These are phyloP conservation scores for Castanea crenata DNA, from an alignment of 306 rosid genomes.

Conservation along the genomic window DNA sequence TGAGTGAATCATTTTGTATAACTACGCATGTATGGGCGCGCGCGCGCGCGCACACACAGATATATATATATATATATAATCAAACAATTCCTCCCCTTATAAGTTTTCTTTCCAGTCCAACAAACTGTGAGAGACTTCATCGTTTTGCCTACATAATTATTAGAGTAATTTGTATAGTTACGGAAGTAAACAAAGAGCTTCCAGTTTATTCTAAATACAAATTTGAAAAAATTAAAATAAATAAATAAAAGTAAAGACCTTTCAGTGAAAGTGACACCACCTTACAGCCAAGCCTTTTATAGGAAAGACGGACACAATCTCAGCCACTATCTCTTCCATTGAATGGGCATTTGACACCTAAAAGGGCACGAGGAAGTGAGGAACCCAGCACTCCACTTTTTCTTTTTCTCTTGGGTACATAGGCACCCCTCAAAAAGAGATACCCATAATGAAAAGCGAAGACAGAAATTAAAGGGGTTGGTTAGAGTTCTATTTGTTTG, in stretches of 20 bases:
- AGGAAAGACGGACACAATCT: slow-evolving; percentile 41
- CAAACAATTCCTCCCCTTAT: no score
- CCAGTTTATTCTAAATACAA: no score
- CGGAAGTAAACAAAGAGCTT: neutral
- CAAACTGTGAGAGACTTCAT: neutral
- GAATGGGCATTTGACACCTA: slow-evolving; percentile 43
- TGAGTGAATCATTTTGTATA: no score
- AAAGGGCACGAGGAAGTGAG: slow-evolving; percentile 27
- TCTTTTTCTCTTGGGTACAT: slow-evolving; percentile 3
- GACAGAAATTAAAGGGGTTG: neutral
- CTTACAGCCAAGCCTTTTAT: slow-evolving; percentile 20
- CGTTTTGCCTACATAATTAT: neutral
- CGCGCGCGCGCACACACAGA: no score
- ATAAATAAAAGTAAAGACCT: slow-evolving; percentile 3
- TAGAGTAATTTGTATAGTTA: neutral
- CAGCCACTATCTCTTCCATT: slow-evolving; percentile 37
- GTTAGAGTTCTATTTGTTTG: slow-evolving; percentile 6
- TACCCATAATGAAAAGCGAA: slow-evolving; percentile 27
- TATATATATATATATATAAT: no score
- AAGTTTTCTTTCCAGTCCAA: no score
- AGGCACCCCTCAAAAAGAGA: slow-evolving; percentile 30
- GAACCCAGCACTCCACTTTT: slow-evolving; percentile 27
- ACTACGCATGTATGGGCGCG: no score
- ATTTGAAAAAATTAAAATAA: no score
- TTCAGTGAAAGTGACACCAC: slow-evolving; percentile 43